phyloP scores from a whole-genome alignment of 225 moss, liverwort and hornwort genomes.

The Polytrichum formosum region DNA sequence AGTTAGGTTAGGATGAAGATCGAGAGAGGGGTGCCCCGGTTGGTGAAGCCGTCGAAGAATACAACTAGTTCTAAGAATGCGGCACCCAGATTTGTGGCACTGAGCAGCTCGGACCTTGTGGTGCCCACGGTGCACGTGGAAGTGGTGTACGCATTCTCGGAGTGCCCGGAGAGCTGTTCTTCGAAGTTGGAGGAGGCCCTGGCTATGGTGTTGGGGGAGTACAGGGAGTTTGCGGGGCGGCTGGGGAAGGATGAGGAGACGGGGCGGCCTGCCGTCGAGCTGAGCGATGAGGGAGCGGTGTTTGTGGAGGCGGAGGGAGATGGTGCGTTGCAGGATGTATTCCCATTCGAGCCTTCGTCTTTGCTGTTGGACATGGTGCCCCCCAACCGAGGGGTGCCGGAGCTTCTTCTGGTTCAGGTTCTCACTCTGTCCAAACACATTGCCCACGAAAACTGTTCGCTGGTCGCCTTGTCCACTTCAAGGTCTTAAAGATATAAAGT shows the following conservation, averaged over 20 bases:
- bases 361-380: conserved; percentile 73
- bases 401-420: conserved; percentile 88
- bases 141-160: conserved; percentile 70
- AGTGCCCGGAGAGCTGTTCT: conserved; percentile 8
- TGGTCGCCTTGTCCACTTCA: no score
- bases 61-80: neutral
- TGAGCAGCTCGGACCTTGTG: conserved; percentile 81
- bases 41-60: conserved; percentile 38
- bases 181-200: conserved; percentile 48
- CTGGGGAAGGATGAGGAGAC: conserved; percentile 42
- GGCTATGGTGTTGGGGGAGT: conserved; percentile 48
- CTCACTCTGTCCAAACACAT: neutral
- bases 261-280: conserved; percentile 64
- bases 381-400: conserved; percentile 65
- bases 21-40: conserved; percentile 31
- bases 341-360: conserved; percentile 80
- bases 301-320: conserved; percentile 74
- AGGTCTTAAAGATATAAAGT: no score
- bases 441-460: no score
- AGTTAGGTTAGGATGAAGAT: conserved; percentile 33
- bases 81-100: conserved; percentile 19
- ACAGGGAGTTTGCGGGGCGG: conserved; percentile 81
- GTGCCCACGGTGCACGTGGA: conserved; percentile 93
- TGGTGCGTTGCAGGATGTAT: conserved; percentile 40
- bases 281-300: conserved; percentile 60